These are phyloP conservation scores for Grammothele lineata DNA, from an alignment of 768 basidiomycete genomes.

Conservation along the genomic window DNA sequence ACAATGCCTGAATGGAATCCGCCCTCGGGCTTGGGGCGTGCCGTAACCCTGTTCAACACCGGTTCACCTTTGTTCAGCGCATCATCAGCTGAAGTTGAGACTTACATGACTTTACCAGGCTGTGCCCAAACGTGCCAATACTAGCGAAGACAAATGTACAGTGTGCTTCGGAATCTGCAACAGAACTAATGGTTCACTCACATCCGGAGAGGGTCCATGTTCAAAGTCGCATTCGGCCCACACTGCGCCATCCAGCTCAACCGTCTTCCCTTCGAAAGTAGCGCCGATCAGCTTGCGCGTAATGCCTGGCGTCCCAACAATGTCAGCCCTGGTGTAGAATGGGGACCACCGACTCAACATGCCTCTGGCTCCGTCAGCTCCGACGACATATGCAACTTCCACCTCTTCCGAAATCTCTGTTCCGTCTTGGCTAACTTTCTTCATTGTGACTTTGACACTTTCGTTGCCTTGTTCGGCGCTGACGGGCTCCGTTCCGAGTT, in stretches of 20 bases:
- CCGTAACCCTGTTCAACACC: slow-evolving; percentile 7
- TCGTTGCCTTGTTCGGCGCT: slow-evolving; percentile 31
- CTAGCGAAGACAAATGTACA: too few relatives aligned
- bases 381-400: slow-evolving; percentile 33
- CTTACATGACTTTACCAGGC: slow-evolving; percentile 8
- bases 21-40: slow-evolving; percentile 6
- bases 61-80: too few relatives aligned
- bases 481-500: slow-evolving; percentile 31
- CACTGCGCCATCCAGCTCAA: slow-evolving; percentile 20
- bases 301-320: slow-evolving; percentile 26
- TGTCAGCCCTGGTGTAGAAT: too few relatives aligned
- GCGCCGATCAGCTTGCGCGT: slow-evolving; percentile 38
- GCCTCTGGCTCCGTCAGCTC: slow-evolving; percentile 38
- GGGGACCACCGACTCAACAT: neutral
- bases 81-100: neutral
- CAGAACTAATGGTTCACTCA: too few relatives aligned
- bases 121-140: slow-evolving; percentile 17
- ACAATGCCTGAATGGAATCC: slow-evolving; percentile 1
- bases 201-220: too few relatives aligned
- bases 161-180: too few relatives aligned
- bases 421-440: slow-evolving; percentile 16
- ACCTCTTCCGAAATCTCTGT: slow-evolving; percentile 25
- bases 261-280: slow-evolving; percentile 38
- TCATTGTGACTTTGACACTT: slow-evolving; percentile 27
- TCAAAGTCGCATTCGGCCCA: slow-evolving; percentile 37